These are phyloP conservation scores for Silybum marianum DNA, from an alignment of 129 eudicot genomes.

Conservation along the genomic window DNA sequence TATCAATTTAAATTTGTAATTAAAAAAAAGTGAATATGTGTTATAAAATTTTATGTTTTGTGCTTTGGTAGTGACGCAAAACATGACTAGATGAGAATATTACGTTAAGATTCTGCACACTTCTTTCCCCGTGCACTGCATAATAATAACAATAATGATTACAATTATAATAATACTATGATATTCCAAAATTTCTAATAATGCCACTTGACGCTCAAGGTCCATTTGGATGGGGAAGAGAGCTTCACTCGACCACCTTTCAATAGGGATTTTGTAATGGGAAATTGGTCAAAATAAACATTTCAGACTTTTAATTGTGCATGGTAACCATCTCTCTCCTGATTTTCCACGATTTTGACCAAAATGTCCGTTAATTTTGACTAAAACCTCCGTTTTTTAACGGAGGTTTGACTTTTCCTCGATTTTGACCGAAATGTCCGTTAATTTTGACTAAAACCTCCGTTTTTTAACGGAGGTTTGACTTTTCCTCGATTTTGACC, in stretches of 20 bases:
- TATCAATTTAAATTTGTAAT: background rate
- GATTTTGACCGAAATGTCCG: no score
- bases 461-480: no score
- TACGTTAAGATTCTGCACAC: conserved; percentile 27
- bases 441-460: no score
- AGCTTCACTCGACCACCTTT: conserved; percentile 37
- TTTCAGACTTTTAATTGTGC: no score
- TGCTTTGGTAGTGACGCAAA: conserved; percentile 10
- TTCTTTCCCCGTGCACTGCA: conserved; percentile 16
- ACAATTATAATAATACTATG: background rate
- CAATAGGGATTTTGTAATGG: conserved; percentile 28
- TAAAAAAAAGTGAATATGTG: background rate
- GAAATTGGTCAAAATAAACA: no score
- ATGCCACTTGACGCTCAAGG: conserved; percentile 25
- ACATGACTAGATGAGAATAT: conserved; percentile 11
- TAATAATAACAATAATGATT: background rate
- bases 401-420: no score
- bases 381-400: no score
- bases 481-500: no score
- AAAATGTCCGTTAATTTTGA: no score
- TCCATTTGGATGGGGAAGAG: conserved; percentile 26
- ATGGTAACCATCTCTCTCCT: no score
- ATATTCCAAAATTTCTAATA: background rate
- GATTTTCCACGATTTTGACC: no score
- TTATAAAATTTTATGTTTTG: no score